Evolutionary conservation across 495 filamentous ascomycete species (phyloP).

Genomic region (Penicillium antarcticum): DNA sequence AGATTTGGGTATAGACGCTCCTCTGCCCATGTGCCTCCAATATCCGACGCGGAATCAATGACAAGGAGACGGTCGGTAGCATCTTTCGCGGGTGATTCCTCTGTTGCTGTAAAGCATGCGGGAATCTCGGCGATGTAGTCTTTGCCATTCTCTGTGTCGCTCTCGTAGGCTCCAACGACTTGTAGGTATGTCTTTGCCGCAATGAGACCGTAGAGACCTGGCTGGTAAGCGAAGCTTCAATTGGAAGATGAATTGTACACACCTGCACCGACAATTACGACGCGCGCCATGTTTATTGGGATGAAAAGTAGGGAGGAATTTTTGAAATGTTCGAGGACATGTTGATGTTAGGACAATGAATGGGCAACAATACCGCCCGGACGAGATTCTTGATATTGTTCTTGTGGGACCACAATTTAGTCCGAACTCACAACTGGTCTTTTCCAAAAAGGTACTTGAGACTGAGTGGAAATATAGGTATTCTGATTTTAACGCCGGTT

Average conservation of each 20-base stretch:
- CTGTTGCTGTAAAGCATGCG: constrained; percentile 4
- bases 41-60: constrained; percentile 44
- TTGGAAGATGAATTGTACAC: background rate
- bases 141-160: background rate
- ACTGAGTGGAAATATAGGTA: too few species aligned
- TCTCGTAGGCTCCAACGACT: constrained; percentile 23
- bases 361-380: background rate
- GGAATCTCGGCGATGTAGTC: constrained; percentile 1
- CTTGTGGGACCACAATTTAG: constrained; percentile 1
- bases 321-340: background rate
- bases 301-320: background rate
- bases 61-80: constrained; percentile 36
- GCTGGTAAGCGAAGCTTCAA: background rate
- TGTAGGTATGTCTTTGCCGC: constrained; percentile 57
- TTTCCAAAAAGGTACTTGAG: too few species aligned
- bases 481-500: too few species aligned
- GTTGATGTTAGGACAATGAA: background rate
- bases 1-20: constrained; percentile 55
- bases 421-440: too few species aligned
- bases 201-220: constrained; percentile 50
- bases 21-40: constrained; percentile 66
- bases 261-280: constrained; percentile 25
- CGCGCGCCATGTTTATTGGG: constrained; percentile 14
- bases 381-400: constrained; percentile 13
- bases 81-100: background rate